A percentile compares a stretch with the other conserved stretches of the same genome.
phyloP scores from a whole-genome alignment of 148 eudicot genomes.

The Cornus florida region DNA sequence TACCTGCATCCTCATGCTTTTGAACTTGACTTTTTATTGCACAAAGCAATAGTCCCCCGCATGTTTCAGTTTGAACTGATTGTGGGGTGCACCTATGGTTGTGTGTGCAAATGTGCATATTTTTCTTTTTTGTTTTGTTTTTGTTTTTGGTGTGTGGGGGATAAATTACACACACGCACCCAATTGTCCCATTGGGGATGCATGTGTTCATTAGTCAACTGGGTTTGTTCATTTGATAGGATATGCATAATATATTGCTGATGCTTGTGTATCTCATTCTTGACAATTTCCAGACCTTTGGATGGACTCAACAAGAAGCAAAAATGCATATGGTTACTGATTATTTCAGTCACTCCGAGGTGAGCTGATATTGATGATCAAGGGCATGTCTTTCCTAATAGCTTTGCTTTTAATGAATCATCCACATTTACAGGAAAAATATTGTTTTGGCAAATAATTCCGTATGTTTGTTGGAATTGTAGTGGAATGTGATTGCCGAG shows the following conservation, averaged over 20 bases:
- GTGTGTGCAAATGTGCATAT: too few species aligned
- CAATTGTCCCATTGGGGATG: not conserved
- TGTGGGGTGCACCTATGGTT: too few species aligned
- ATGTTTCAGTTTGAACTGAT: too few species aligned
- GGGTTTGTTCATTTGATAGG: constrained; percentile 5
- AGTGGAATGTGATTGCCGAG: constrained; percentile 78
- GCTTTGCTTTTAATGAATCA: not conserved
- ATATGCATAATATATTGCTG: constrained; percentile 3
- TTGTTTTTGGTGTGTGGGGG: too few species aligned
- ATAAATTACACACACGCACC: too few species aligned
- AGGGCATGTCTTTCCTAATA: constrained; percentile 3
- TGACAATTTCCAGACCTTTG: constrained; percentile 62
- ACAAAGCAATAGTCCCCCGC: too few species aligned
- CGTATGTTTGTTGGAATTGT: constrained; percentile 24
- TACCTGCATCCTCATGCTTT: too few species aligned
- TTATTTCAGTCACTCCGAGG: constrained; percentile 84
- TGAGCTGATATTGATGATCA: constrained; percentile 21
- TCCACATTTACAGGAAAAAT: not conserved
- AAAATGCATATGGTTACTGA: constrained; percentile 85
- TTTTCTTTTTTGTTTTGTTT: too few species aligned
- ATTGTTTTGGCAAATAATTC: constrained; percentile 9
- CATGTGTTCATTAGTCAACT: not conserved
- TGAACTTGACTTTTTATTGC: too few species aligned
- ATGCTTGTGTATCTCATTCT: constrained; percentile 10
- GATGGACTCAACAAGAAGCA: constrained; percentile 88